Conservation (phyloP, 345 rosid genomes). For the Eucalyptus urophylla region DNA sequence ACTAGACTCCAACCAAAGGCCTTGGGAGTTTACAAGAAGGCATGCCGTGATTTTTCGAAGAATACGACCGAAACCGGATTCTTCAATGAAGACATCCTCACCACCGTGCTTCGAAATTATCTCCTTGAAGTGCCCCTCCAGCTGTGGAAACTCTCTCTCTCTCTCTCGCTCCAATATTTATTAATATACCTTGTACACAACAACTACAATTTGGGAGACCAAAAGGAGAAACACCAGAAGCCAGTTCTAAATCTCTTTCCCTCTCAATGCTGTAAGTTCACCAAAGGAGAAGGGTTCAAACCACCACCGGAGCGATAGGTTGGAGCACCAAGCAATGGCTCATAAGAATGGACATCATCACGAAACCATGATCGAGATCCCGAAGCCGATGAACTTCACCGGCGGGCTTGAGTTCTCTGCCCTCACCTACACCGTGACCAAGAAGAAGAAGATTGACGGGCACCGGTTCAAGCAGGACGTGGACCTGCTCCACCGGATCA, state of each 20-base stretch:
- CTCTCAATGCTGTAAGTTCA: background rate
- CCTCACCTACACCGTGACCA: constrained; percentile 44
- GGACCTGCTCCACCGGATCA: constrained; percentile 37
- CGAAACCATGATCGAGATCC: constrained; percentile 25
- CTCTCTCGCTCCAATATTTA: background rate
- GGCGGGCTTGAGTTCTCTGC: constrained; percentile 42
- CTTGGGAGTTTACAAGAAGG: constrained; percentile 8
- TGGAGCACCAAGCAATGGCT: constrained; percentile 1
- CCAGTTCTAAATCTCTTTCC: background rate
- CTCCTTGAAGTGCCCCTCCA: constrained; percentile 9
- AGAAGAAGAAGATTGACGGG: constrained; percentile 28
- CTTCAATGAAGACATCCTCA: constrained; percentile 12
- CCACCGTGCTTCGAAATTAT: constrained; percentile 3
- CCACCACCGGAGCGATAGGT: background rate
- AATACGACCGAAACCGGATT: constrained; percentile 3
- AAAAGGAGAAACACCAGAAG: background rate
- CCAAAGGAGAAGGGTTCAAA: background rate
- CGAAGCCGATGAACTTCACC: constrained; percentile 11
- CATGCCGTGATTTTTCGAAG: background rate
- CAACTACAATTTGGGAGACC: background rate
- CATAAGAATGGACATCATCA: background rate
- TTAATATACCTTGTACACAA: background rate
- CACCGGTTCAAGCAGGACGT: constrained; percentile 30
- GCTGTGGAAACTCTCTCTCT: background rate
- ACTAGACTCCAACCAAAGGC: background rate